phyloP scores from a whole-genome alignment of 108 stramenopile species.

The Pseudonitzschia delicatissima region DNA sequence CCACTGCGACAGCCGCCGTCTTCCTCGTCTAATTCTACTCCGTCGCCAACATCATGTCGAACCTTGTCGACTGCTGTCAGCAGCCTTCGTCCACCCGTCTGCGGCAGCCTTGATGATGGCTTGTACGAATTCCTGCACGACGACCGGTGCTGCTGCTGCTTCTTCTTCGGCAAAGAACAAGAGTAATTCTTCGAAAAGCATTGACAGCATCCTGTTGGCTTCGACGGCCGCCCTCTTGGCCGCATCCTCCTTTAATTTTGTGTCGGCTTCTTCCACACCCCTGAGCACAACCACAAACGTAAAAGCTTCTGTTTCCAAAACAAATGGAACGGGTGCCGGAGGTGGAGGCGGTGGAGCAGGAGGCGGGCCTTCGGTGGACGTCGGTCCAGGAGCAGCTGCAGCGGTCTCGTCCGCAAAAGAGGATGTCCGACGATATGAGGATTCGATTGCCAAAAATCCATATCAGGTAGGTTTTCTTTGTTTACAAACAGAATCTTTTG shows the following conservation, averaged over 20 bases:
- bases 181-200: not conserved
- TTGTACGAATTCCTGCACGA: not conserved
- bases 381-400: not conserved
- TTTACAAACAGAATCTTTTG: not conserved
- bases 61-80: not conserved
- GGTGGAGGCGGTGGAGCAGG: slow-evolving; percentile 10
- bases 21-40: not conserved
- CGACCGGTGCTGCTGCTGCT: too few species aligned
- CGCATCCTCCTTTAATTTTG: slow-evolving; percentile 5
- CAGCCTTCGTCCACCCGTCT: not conserved
- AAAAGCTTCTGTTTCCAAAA: not conserved
- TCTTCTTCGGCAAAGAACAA: not conserved
- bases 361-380: not conserved
- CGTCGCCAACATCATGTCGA: not conserved
- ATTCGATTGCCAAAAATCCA: slow-evolving; percentile 15
- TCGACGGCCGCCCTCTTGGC: slow-evolving; percentile 6
- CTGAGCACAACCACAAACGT: slow-evolving; percentile 11
- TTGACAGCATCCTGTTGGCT: not conserved
- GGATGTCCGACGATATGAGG: slow-evolving; percentile 24
- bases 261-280: not conserved
- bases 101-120: not conserved
- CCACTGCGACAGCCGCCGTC: slow-evolving; percentile 6
- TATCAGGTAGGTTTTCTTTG: slow-evolving; percentile 21
- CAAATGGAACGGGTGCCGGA: not conserved
- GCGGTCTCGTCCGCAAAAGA: slow-evolving; percentile 7